These are phyloP conservation scores for Aaosphaeria pasadenensis DNA, from an alignment of 2,329 filamentous ascomycete genomes.

Conservation along the genomic window DNA sequence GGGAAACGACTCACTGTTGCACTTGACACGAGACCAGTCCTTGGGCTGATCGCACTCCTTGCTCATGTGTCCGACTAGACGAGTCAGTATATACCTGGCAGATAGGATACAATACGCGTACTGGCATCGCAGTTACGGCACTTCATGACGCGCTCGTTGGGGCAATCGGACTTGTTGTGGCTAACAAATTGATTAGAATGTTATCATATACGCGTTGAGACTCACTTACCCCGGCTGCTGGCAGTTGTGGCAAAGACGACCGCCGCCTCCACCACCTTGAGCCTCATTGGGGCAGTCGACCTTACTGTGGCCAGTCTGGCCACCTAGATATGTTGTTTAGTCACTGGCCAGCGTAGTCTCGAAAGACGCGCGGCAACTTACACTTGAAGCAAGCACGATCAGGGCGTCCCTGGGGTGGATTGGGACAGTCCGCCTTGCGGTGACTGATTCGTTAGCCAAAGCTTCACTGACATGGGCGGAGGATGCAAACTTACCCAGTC, in stretches of 20 bases:
- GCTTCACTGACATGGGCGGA: background rate
- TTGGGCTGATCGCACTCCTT: constrained; percentile 54
- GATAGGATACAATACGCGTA: background rate
- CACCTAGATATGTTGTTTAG: too few species aligned
- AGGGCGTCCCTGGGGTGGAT: constrained; percentile 1
- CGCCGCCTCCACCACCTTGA: constrained; percentile 4
- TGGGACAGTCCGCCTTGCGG: constrained; percentile 11
- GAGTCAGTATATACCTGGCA: background rate
- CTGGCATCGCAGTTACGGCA: constrained; percentile 62
- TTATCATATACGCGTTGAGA: background rate
- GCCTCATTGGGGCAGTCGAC: constrained; percentile 10
- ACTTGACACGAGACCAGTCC: constrained; percentile 58
- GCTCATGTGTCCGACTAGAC: constrained; percentile 53
- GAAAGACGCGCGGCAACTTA: background rate
- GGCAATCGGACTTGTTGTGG: constrained; percentile 14
- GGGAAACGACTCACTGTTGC: constrained; percentile 40
- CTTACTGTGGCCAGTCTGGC: constrained; percentile 6
- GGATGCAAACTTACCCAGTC: constrained; percentile 11
- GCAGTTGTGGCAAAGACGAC: constrained; percentile 10
- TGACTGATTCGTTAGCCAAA: constrained; percentile 4
- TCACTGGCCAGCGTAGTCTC: too few species aligned
- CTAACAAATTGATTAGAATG: constrained; percentile 2
- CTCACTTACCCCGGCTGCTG: constrained; percentile 7
- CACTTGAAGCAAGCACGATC: too few species aligned
- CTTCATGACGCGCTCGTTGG: constrained; percentile 28